Evolutionary conservation across 2,329 filamentous ascomycete species (phyloP).

Genomic region (Colletotrichum spaethianum): DNA sequence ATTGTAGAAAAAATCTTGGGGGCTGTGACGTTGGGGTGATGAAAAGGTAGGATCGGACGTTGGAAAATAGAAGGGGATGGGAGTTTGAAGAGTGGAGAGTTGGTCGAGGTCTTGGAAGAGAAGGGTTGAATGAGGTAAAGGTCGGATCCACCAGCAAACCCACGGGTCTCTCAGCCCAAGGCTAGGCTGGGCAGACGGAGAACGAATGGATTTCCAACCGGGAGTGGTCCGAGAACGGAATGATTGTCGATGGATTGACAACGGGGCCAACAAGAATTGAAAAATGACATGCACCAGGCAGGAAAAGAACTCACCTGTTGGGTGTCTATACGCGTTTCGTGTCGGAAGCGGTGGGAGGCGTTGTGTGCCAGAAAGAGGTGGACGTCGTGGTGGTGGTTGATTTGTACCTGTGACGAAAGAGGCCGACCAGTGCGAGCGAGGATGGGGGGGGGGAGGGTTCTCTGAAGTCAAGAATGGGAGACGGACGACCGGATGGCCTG

Average conservation of each 20-base stretch:
- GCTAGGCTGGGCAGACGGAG: conserved; percentile 28
- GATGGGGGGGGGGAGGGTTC: no score
- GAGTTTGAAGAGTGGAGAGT: conserved; percentile 39
- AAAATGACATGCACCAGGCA: background rate
- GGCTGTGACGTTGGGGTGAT: conserved; percentile 18
- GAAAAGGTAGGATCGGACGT: conserved; percentile 37
- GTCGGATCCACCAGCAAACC: conserved; percentile 25
- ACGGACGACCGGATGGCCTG: conserved; percentile 15
- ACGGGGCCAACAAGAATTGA: background rate
- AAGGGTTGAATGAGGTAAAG: conserved; percentile 33
- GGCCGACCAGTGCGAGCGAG: conserved; percentile 29
- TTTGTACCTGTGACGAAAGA: conserved; percentile 37
- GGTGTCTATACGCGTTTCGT: conserved; percentile 15
- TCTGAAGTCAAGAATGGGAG: conserved; percentile 14
- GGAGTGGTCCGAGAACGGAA: conserved; percentile 2
- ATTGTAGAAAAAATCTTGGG: background rate
- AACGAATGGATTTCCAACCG: conserved; percentile 8
- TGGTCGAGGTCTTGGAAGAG: conserved; percentile 23
- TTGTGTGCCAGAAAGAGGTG: conserved; percentile 5
- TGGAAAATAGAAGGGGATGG: conserved; percentile 42
- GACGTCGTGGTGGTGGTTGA: conserved; percentile 8
- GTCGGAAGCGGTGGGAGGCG: conserved; percentile 39
- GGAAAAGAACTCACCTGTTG: conserved; percentile 12
- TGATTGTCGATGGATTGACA: background rate
- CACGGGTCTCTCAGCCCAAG: conserved; percentile 20